A percentile compares a stretch with the other conserved stretches of the same genome.
phyloP scores from a whole-genome alignment of 129 eudicot species.

The Tanacetum coccineum region DNA sequence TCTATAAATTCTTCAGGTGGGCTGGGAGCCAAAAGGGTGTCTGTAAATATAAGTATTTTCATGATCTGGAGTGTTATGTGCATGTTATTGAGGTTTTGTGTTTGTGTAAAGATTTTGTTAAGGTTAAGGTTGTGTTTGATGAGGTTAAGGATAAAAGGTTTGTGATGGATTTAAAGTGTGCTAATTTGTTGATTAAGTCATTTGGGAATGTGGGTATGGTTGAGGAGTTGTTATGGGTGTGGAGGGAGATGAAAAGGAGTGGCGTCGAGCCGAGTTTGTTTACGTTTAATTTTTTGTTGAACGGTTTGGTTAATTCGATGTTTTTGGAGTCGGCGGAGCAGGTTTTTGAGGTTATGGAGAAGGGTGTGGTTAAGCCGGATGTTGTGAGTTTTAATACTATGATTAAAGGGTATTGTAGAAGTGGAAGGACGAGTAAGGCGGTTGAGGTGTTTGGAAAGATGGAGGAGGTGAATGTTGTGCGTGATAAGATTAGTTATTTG shows the following conservation, averaged over 20 bases:
- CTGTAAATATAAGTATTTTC: slow-evolving; percentile 38
- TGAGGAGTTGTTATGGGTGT: slow-evolving; percentile 92
- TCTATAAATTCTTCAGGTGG: slow-evolving; percentile 71
- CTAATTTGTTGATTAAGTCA: slow-evolving; percentile 74
- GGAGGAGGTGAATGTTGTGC: slow-evolving; percentile 53
- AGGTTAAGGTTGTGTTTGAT: slow-evolving; percentile 47
- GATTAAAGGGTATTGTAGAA: slow-evolving; percentile 90
- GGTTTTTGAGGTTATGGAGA: slow-evolving; percentile 92
- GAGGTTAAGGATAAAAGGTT: slow-evolving; percentile 57
- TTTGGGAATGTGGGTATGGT: slow-evolving; percentile 86
- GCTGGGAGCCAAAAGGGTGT: slow-evolving; percentile 77
- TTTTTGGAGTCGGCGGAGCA: slow-evolving; percentile 77
- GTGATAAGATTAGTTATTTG: slow-evolving; percentile 78
- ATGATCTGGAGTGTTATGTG: slow-evolving; percentile 70
- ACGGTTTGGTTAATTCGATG: slow-evolving; percentile 75
- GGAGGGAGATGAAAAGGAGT: slow-evolving; percentile 72
- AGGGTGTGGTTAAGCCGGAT: slow-evolving; percentile 71
- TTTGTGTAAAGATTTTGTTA: slow-evolving; percentile 39
- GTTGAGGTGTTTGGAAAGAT: slow-evolving; percentile 54
- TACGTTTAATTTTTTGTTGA: slow-evolving; percentile 79
- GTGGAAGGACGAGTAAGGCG: slow-evolving; percentile 67
- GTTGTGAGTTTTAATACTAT: slow-evolving; percentile 80
- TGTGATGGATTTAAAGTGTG: slow-evolving; percentile 46
- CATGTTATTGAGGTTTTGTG: slow-evolving; percentile 57
- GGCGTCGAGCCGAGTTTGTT: slow-evolving; percentile 74